Evolutionary conservation across 1,284 basidiomycete genomes (phyloP).

Genomic region (Kalmanozyma brasiliensis): DNA sequence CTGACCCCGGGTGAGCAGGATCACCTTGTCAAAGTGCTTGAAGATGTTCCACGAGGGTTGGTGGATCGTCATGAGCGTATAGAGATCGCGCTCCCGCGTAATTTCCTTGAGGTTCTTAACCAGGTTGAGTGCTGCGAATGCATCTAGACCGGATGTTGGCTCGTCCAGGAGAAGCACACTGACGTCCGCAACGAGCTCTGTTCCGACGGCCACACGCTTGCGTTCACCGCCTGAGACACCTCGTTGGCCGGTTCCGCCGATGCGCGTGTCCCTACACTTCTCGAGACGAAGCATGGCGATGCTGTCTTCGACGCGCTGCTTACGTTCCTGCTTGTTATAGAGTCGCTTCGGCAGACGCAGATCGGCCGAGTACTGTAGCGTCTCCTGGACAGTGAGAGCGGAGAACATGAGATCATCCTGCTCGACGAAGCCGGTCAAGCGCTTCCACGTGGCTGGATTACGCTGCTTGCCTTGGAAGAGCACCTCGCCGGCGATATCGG

Average conservation of each 20-base stretch:
- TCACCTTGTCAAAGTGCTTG: constrained; percentile 45
- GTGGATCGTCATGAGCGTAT: constrained; percentile 55
- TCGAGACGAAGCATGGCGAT: constrained; percentile 53
- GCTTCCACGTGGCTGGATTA: constrained; percentile 53
- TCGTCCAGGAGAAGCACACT: constrained; percentile 55
- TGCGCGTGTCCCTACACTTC: constrained; percentile 44
- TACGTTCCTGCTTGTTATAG: constrained; percentile 40
- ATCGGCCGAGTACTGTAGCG: constrained; percentile 53
- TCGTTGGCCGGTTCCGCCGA: constrained; percentile 46
- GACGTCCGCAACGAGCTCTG: constrained; percentile 47
- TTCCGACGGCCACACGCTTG: constrained; percentile 48
- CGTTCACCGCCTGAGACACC: constrained; percentile 57
- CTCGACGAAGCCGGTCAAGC: constrained; percentile 54
- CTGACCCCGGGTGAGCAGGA: constrained; percentile 49
- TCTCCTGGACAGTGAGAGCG: constrained; percentile 52
- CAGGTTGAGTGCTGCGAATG: constrained; percentile 45
- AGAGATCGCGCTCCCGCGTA: constrained; percentile 34
- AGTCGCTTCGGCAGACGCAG: constrained; percentile 37
- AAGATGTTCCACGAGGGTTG: constrained; percentile 59
- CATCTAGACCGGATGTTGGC: constrained; percentile 52
- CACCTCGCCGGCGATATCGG: constrained; percentile 45
- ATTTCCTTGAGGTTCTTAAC: constrained; percentile 50
- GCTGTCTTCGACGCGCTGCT: constrained; percentile 49
- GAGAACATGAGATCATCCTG: constrained; percentile 57
- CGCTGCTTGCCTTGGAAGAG: constrained; percentile 43